phyloP scores from a whole-genome alignment of 73 alveolate species.

The Stentor roeselii region DNA sequence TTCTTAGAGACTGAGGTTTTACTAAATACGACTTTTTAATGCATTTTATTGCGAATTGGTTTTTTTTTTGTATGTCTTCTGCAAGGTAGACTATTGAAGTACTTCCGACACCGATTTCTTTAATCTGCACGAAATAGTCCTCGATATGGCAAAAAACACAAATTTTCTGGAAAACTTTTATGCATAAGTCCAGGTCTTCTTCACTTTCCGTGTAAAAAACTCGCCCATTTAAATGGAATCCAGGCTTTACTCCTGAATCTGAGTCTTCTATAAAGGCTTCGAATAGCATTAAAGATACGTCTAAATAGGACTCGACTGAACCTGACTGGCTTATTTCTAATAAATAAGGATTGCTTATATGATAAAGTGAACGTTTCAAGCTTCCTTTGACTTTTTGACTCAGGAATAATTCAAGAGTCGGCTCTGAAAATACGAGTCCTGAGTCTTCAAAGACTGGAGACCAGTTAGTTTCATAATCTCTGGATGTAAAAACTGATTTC shows the following conservation, averaged over 20 bases:
- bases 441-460: too few species aligned
- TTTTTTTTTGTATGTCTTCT: neutral
- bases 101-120: conserved; percentile 15
- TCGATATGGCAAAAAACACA: neutral
- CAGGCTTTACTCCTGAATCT: neutral
- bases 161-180: neutral
- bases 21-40: neutral
- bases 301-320: too few species aligned
- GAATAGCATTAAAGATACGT: neutral
- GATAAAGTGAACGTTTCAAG: too few species aligned
- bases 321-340: too few species aligned
- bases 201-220: neutral
- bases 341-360: too few species aligned
- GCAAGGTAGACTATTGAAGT: neutral
- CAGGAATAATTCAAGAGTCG: too few species aligned
- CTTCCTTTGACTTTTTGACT: too few species aligned
- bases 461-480: too few species aligned
- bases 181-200: neutral
- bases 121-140: neutral
- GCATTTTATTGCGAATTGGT: neutral
- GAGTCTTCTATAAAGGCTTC: neutral
- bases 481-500: too few species aligned
- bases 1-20: neutral
- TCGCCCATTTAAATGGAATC: neutral
- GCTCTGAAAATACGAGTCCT: too few species aligned